Conservation (phyloP, 345 rosid genomes). For the Bruguiera parviflora region DNA sequence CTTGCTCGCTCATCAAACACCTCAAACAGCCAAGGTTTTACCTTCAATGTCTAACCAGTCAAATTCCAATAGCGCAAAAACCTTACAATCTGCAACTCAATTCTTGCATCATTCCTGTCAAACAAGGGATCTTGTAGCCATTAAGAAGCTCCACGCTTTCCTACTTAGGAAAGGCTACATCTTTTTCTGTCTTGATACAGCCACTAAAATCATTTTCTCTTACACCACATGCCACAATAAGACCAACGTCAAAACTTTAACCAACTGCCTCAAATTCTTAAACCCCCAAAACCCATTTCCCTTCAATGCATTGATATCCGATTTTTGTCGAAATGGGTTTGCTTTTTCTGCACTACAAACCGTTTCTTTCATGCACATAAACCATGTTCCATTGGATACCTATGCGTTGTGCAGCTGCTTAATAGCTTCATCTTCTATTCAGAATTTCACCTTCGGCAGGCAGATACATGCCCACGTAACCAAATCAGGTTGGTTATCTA, state of each 20-base stretch:
- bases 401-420: slow-evolving; percentile 46
- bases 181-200: slow-evolving; percentile 20
- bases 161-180: slow-evolving; percentile 34
- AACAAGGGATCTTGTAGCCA: slow-evolving; percentile 20
- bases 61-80: slow-evolving; percentile 2
- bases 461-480: slow-evolving; percentile 39
- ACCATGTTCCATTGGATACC: slow-evolving; percentile 38
- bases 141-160: slow-evolving; percentile 30
- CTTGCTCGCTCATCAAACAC: no score
- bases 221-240: slow-evolving; percentile 24
- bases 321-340: slow-evolving; percentile 39
- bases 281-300: slow-evolving; percentile 33
- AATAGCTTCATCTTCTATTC: slow-evolving; percentile 32
- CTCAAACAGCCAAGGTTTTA: no score
- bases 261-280: slow-evolving; percentile 31
- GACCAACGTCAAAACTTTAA: slow-evolving; percentile 24
- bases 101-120: slow-evolving; percentile 22
- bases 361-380: slow-evolving; percentile 42
- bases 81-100: slow-evolving; percentile 5
- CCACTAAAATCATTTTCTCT: slow-evolving; percentile 30
- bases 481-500: slow-evolving; percentile 42
- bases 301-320: slow-evolving; percentile 42
- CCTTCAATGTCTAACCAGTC: slow-evolving; percentile 5
- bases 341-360: slow-evolving; percentile 34
- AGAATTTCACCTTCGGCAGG: slow-evolving; percentile 33